phyloP scores from a whole-genome alignment of 805 yeast genomes.

The Lipomyces sp. region DNA sequence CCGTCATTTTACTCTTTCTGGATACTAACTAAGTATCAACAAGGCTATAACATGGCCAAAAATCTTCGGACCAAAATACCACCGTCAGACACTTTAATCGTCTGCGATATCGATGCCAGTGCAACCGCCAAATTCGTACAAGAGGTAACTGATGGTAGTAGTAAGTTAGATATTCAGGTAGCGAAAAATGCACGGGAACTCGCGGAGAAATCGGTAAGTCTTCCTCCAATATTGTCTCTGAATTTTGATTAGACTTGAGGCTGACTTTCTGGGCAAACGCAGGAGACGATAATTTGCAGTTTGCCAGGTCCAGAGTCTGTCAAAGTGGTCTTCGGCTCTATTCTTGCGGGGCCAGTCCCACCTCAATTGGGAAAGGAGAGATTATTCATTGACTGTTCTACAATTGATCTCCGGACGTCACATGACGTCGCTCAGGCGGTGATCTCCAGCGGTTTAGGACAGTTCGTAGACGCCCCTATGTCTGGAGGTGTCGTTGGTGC shows the following conservation, averaged over 20 bases:
- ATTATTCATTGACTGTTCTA: conserved; percentile 11
- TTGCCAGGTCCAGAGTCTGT: conserved; percentile 7
- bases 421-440: conserved; percentile 5
- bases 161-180: conserved; percentile 5
- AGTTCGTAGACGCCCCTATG: conserved; percentile 9
- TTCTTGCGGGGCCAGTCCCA: not conserved
- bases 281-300: conserved; percentile 8
- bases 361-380: not conserved
- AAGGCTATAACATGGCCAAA: conserved; percentile 10
- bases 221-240: not conserved
- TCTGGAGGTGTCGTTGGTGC: conserved; percentile 10
- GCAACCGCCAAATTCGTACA: conserved; percentile 3
- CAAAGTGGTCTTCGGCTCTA: conserved; percentile 1
- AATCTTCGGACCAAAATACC: not conserved
- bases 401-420: conserved; percentile 5
- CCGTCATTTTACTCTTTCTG: not conserved
- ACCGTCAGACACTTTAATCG: conserved; percentile 8
- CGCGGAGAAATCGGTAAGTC: conserved; percentile 4
- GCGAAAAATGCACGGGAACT: conserved; percentile 6
- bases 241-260: not conserved
- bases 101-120: conserved; percentile 5
- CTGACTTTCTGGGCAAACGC: not conserved
- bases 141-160: not conserved
- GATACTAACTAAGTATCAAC: not conserved
- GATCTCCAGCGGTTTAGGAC: conserved; percentile 1